These are phyloP conservation scores for Cytospora schulzeri DNA, from an alignment of 2,329 filamentous ascomycete genomes.

Conservation along the genomic window DNA sequence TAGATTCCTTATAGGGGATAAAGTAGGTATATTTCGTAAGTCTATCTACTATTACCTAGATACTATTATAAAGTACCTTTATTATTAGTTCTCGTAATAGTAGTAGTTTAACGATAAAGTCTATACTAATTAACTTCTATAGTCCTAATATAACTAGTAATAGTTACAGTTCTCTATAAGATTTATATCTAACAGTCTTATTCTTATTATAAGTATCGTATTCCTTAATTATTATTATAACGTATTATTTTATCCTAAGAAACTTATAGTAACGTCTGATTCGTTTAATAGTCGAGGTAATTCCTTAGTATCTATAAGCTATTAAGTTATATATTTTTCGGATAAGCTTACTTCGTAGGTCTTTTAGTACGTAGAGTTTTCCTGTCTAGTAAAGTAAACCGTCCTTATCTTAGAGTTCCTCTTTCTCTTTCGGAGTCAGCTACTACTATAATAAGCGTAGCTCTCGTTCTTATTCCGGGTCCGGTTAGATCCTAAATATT, in stretches of 20 bases:
- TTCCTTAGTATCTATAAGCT: conserved; percentile 5
- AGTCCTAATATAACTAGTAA: neutral
- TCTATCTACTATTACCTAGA: too few relatives aligned
- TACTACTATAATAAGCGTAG: neutral
- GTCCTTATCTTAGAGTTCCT: too few relatives aligned
- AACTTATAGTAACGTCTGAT: neutral
- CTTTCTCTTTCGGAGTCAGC: neutral
- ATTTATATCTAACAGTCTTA: neutral
- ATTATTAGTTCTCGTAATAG: too few relatives aligned
- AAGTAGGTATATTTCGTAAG: too few relatives aligned
- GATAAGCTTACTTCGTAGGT: neutral
- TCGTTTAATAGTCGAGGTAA: neutral
- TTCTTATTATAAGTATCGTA: neutral
- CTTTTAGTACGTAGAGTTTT: neutral
- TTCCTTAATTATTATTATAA: neutral
- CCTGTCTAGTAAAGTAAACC: neutral
- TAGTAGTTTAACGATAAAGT: too few relatives aligned
- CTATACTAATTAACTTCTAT: neutral
- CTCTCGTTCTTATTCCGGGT: neutral
- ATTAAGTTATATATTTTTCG: neutral
- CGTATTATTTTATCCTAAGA: too few relatives aligned
- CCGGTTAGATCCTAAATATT: neutral
- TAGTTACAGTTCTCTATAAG: neutral
- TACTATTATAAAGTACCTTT: too few relatives aligned
- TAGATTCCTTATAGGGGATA: too few relatives aligned